Evolutionary conservation across 805 yeast species (phyloP).

Genomic region (Sugiyamaella marilandica): DNA sequence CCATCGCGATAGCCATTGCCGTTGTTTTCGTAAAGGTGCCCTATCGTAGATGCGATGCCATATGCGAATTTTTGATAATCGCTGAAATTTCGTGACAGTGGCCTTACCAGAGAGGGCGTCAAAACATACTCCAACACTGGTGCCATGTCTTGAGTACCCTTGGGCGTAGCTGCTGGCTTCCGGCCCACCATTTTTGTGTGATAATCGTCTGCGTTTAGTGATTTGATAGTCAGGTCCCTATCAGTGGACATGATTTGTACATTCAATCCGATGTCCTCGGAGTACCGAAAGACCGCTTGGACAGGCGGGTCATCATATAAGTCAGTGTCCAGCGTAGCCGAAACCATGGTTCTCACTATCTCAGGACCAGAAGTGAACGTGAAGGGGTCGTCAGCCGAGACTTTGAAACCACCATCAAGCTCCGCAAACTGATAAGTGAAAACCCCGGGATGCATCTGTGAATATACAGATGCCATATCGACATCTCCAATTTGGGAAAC

Average conservation of each 20-base stretch:
- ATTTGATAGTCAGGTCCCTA: neutral
- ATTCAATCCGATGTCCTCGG: neutral
- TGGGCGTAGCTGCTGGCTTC: too few species aligned
- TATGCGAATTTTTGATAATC: neutral
- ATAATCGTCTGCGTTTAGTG: too few species aligned
- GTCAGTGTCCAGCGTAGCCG: neutral
- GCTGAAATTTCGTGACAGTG: neutral
- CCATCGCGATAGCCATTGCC: neutral
- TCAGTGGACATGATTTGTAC: neutral
- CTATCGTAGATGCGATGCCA: neutral
- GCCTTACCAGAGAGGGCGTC: neutral
- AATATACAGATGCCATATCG: slow-evolving; percentile 26
- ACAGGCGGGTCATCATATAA: neutral
- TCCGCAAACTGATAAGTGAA: slow-evolving; percentile 36
- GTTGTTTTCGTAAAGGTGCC: neutral
- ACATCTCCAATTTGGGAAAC: slow-evolving; percentile 27
- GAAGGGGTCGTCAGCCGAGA: slow-evolving; percentile 38
- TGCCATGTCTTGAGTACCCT: too few species aligned
- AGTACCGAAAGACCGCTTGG: neutral
- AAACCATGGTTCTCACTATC: neutral
- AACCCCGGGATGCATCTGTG: slow-evolving; percentile 33
- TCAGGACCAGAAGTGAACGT: slow-evolving; percentile 12
- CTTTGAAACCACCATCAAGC: slow-evolving; percentile 34
- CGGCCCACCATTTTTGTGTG: too few species aligned
- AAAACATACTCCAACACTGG: too few species aligned